Base-by-base conservation (phyloP, 1,139 yeast species). In the Suhomyces yuchorum region DNA sequence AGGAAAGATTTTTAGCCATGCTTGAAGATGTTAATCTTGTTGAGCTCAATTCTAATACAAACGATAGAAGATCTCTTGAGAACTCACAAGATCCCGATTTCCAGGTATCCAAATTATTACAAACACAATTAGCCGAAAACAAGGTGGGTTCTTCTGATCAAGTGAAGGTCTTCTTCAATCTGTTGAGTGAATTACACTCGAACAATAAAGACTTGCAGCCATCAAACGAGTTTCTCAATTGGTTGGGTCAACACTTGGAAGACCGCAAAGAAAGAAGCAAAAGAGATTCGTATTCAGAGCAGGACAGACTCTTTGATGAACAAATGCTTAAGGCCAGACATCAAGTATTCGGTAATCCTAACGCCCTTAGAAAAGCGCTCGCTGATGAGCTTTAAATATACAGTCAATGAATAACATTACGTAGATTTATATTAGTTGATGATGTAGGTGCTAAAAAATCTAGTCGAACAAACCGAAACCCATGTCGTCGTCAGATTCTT, bases 281-380 rank as follows among this genome's bases (percentile, higher is more conserved):
- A 48, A 67, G 73, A 51, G 76, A 69, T 47, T 61, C 57, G 14
- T 60, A 57, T 38, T 52, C 69, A 1, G 62, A 56, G 2, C 56
- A 62, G 12, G 72, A 68, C 48, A 64, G 65, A 22, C 68, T 64
- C 4, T 76, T 80, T 44, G 80, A 78, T 47, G 65, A 71, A 39
- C 68, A 67, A 42, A 63, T 85, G 61, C 61, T 82, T n/a, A 72
- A 73, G 23, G 79, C 85, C 14, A 78, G 96, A 56, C 93, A 88
- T 62, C 63, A 68, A 28, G 81, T 86, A 1, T 90, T 88, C 69
- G 97, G 96, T 1, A 90, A 90, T 59, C 90, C 89, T 9, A 73
- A 80, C 60, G 96, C 87, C 0, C 65, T 72, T 47, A 74, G 92
- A 51, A 83, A 83, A 58, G 82, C 80, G 41, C 57, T 71, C 50